These are phyloP conservation scores for Xylaria sp. DNA, from an alignment of 2,329 filamentous ascomycete species.

Conservation along the genomic window DNA sequence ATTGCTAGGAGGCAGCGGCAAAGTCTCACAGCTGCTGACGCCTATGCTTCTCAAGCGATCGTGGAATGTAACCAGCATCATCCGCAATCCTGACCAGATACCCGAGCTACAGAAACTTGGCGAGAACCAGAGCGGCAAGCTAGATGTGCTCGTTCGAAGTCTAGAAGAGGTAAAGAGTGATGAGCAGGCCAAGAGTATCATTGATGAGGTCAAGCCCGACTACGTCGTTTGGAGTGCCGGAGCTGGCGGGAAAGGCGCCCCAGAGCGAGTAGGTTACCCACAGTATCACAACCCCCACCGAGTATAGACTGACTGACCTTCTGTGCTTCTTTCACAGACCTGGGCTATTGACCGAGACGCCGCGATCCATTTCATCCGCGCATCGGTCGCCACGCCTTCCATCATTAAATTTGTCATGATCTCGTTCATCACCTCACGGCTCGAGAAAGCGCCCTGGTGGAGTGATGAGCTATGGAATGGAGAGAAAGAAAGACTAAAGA, in stretches of 20 bases:
- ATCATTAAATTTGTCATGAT: conserved; percentile 69
- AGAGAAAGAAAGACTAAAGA: conserved; percentile 46
- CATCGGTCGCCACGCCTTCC: conserved; percentile 58
- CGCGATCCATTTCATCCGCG: conserved; percentile 65
- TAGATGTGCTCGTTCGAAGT: conserved; percentile 72
- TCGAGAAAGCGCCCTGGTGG: conserved; percentile 60
- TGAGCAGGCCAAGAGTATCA: conserved; percentile 64
- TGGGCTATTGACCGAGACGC: conserved; percentile 56
- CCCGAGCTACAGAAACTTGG: conserved; percentile 66
- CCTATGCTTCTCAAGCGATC: conserved; percentile 74
- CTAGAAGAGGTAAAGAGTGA: conserved; percentile 72
- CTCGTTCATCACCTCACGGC: conserved; percentile 63
- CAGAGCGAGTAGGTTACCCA: conserved; percentile 48
- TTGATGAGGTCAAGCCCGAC: conserved; percentile 66
- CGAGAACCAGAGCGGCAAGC: conserved; percentile 62
- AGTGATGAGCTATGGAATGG: conserved; percentile 53
- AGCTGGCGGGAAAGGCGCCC: conserved; percentile 64
- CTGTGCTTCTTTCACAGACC: conserved; percentile 27
- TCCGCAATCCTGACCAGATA: conserved; percentile 74
- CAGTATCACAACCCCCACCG: not conserved
- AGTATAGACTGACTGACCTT: not conserved
- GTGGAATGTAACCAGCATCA: conserved; percentile 79
- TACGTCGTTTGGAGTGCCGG: conserved; percentile 74
- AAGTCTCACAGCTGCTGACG: conserved; percentile 75
- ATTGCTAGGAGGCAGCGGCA: conserved; percentile 81